These are phyloP conservation scores for Hygrophoropsis aurantiaca DNA, from an alignment of 768 basidiomycete genomes.

Conservation along the genomic window DNA sequence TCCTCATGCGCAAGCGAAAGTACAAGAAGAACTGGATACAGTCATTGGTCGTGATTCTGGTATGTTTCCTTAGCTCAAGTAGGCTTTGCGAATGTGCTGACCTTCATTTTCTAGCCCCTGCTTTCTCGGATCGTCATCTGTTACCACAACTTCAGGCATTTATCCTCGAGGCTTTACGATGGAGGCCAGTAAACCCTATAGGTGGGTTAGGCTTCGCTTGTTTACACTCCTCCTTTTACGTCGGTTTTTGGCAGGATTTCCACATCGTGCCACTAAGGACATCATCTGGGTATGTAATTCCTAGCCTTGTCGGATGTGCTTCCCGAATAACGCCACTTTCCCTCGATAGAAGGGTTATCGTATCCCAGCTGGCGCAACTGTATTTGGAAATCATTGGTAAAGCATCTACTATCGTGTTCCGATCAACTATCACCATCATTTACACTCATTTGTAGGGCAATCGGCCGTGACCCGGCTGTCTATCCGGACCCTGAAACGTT, in stretches of 20 bases:
- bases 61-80: conserved; percentile 11
- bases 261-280: conserved; percentile 24
- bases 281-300: conserved; percentile 20
- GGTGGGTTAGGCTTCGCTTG: conserved; percentile 19
- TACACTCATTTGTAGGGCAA: conserved; percentile 30
- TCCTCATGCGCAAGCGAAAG: conserved; percentile 31
- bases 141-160: conserved; percentile 39
- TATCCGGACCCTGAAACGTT: conserved; percentile 57
- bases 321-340: background rate
- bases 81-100: background rate
- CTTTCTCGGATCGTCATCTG: conserved; percentile 31
- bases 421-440: background rate
- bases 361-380: conserved; percentile 33
- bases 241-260: conserved; percentile 21
- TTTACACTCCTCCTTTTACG: background rate
- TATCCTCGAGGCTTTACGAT: conserved; percentile 36
- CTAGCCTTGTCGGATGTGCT: background rate
- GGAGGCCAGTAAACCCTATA: conserved; percentile 36
- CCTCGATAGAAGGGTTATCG: conserved; percentile 35
- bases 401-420: background rate
- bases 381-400: conserved; percentile 32
- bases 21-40: conserved; percentile 37
- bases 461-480: conserved; percentile 48
- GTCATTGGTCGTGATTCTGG: conserved; percentile 35
- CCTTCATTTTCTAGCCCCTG: no score